phyloP scores from a whole-genome alignment of 78 protist genomes.

The Dictyostelium intermedium region DNA sequence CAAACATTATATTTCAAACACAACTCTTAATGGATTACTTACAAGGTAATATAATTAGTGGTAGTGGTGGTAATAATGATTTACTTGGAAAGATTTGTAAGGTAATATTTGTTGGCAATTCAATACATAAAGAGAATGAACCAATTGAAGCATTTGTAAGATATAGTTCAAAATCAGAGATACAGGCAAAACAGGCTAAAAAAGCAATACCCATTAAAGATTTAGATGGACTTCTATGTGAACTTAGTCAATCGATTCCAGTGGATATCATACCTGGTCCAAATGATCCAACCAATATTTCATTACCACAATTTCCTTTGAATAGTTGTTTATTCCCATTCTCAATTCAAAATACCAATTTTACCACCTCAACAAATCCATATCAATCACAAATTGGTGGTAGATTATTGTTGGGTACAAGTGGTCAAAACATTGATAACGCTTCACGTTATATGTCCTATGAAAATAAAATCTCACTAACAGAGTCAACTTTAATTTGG shows the following conservation, averaged over 20 bases:
- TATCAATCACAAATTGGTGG: slow-evolving; percentile 69
- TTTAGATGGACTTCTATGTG: slow-evolving; percentile 6
- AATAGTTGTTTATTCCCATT: slow-evolving; percentile 69
- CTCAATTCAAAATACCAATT: slow-evolving; percentile 41
- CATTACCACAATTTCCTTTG: slow-evolving; percentile 74
- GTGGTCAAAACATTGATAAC: slow-evolving; percentile 80
- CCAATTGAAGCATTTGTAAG: slow-evolving; percentile 45
- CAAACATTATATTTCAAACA: slow-evolving; percentile 1
- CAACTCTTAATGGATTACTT: slow-evolving; percentile 29
- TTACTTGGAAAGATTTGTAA: neutral
- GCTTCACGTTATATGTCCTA: slow-evolving; percentile 27
- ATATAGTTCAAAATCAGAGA: slow-evolving; percentile 26
- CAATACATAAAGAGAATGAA: slow-evolving; percentile 44
- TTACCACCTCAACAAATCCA: slow-evolving; percentile 50
- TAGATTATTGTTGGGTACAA: slow-evolving; percentile 62
- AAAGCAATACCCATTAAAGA: slow-evolving; percentile 60
- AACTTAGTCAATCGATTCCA: slow-evolving; percentile 37
- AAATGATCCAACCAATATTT: slow-evolving; percentile 63
- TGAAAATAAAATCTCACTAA: slow-evolving; percentile 10
- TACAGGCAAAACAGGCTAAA: slow-evolving; percentile 28
- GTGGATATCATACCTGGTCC: slow-evolving; percentile 73
- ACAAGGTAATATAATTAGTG: slow-evolving; percentile 20
- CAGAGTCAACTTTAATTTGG: slow-evolving; percentile 51
- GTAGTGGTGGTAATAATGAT: neutral
- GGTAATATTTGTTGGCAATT: slow-evolving; percentile 63